These are phyloP conservation scores for Cyberlindnera mississippiensis DNA, from an alignment of 805 yeast genomes.

Conservation along the genomic window DNA sequence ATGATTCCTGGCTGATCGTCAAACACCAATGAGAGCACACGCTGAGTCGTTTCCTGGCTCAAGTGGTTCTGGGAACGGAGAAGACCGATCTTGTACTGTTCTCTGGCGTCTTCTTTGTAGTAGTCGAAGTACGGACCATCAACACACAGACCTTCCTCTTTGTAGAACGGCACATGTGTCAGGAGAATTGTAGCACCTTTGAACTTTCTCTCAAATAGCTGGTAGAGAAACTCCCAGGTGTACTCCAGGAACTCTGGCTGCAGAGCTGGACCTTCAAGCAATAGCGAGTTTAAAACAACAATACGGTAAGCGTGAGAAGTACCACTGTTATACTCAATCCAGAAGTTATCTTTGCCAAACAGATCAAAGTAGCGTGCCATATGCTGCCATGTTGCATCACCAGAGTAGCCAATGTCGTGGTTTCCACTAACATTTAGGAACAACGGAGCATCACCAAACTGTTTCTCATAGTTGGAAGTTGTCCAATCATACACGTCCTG, in stretches of 20 bases:
- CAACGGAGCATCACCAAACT: conserved; percentile 49
- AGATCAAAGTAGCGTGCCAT: conserved; percentile 69
- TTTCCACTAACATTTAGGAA: conserved; percentile 88
- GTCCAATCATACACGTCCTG: conserved; percentile 68
- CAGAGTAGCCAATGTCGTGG: conserved; percentile 93
- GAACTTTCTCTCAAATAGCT: conserved; percentile 51
- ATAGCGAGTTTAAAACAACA: conserved; percentile 80
- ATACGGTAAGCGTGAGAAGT: conserved; percentile 77
- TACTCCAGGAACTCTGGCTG: conserved; percentile 64
- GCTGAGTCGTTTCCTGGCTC: conserved; percentile 58
- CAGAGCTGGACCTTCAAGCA: conserved; percentile 86
- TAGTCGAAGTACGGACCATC: conserved; percentile 78
- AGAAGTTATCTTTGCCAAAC: conserved; percentile 85
- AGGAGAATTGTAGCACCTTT: conserved; percentile 77
- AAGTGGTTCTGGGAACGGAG: conserved; percentile 86
- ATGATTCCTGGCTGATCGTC: conserved; percentile 70
- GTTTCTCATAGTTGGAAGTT: conserved; percentile 28
- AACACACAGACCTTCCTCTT: conserved; percentile 73
- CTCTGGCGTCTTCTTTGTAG: conserved; percentile 51
- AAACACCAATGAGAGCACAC: conserved; percentile 69
- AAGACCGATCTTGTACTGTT: conserved; percentile 65
- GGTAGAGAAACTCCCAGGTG: conserved; percentile 71
- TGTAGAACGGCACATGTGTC: conserved; percentile 88
- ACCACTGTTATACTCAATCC: conserved; percentile 62
- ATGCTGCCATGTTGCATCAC: conserved; percentile 91